These are phyloP conservation scores for Alternaria panax DNA, from an alignment of 2,329 filamentous ascomycete species.

Conservation along the genomic window DNA sequence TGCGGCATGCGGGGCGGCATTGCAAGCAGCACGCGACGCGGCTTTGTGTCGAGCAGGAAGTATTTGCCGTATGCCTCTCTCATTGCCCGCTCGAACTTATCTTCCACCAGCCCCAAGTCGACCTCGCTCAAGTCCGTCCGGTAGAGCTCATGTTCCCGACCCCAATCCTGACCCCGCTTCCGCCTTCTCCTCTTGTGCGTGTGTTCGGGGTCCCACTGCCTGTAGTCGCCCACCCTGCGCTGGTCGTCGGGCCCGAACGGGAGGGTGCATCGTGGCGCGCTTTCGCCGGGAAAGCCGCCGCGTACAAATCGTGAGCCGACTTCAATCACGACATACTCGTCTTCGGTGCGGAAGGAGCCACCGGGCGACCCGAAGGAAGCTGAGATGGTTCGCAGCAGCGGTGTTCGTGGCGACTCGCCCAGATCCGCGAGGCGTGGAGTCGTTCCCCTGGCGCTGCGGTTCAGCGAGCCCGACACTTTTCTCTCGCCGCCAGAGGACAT, in stretches of 20 bases:
- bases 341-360: slow-evolving; percentile 64
- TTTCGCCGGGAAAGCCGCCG: slow-evolving; percentile 87
- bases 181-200: slow-evolving; percentile 58
- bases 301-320: slow-evolving; percentile 80
- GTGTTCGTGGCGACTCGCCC: slow-evolving; percentile 47
- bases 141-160: slow-evolving; percentile 76
- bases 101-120: slow-evolving; percentile 81
- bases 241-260: slow-evolving; percentile 78
- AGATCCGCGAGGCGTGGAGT: slow-evolving; percentile 47
- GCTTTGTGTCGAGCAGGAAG: slow-evolving; percentile 74
- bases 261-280: slow-evolving; percentile 73
- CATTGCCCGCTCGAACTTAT: slow-evolving; percentile 84
- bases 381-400: slow-evolving; percentile 66
- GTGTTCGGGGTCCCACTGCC: slow-evolving; percentile 69
- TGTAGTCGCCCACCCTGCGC: slow-evolving; percentile 81
- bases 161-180: slow-evolving; percentile 64
- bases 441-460: slow-evolving; percentile 40
- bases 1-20: slow-evolving; percentile 80
- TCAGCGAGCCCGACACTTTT: slow-evolving; percentile 41
- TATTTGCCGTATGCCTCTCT: slow-evolving; percentile 84
- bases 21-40: slow-evolving; percentile 76
- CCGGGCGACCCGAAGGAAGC: slow-evolving; percentile 66
- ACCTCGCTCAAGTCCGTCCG: slow-evolving; percentile 73
- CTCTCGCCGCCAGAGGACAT: slow-evolving; percentile 39
- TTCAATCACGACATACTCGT: slow-evolving; percentile 88